Conservation (phyloP, 2,329 filamentous ascomycete genomes). For the Podosphaera fusca region DNA sequence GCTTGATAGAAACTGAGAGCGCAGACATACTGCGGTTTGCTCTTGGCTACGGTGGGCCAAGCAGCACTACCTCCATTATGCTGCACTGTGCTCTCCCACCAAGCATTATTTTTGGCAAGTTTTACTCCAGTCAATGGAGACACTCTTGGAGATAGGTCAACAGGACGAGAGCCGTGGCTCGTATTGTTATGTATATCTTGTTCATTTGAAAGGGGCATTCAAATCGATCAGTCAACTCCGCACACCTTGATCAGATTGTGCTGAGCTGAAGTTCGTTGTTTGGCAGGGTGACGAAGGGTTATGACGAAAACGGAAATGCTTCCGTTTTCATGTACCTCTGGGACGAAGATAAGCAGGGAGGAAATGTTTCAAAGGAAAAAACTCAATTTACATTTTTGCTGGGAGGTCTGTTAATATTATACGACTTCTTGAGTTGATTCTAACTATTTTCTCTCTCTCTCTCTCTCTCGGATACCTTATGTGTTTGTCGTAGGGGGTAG, state of each 20-base stretch:
- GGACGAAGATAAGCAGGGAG: not conserved
- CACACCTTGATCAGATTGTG: not conserved
- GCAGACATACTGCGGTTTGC: slow-evolving; percentile 11
- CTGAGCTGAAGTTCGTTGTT: not conserved
- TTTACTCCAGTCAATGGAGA: slow-evolving; percentile 9
- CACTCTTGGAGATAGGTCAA: slow-evolving; percentile 10
- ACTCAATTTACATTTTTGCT: not conserved
- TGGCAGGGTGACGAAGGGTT: too few relatives aligned
- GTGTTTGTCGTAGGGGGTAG: too few relatives aligned
- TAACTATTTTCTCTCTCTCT: not conserved
- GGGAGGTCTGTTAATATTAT: not conserved
- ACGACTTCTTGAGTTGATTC: not conserved
- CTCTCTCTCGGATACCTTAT: not conserved
- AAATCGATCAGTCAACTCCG: slow-evolving; percentile 8
- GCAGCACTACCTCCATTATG: slow-evolving; percentile 11
- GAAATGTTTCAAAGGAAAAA: not conserved
- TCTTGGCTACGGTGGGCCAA: slow-evolving; percentile 15
- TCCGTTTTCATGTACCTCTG: not conserved
- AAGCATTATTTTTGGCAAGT: slow-evolving; percentile 13
- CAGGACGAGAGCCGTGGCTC: slow-evolving; percentile 7
- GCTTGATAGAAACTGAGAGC: not conserved
- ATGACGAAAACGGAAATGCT: not conserved
- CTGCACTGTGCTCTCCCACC: slow-evolving; percentile 17
- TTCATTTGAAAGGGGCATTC: slow-evolving; percentile 18
- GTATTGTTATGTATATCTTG: slow-evolving; percentile 12